Conservation (phyloP, 768 basidiomycete species). For the Boletus fagicola region DNA sequence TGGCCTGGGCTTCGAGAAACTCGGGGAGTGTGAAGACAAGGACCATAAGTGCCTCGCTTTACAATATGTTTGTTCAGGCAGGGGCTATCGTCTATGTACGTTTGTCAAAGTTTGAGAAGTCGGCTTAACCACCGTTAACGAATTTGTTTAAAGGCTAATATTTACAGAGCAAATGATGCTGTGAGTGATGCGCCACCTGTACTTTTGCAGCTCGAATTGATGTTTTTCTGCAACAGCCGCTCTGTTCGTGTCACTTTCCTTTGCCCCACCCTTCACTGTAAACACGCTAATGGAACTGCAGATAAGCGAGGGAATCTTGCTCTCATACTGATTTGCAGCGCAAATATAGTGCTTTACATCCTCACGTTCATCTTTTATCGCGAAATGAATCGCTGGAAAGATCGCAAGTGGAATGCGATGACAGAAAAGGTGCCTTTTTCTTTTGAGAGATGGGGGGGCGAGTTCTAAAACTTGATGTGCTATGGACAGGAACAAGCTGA, state of each 20-base stretch:
- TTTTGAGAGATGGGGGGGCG: too few species aligned
- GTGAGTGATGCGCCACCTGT: constrained; percentile 19
- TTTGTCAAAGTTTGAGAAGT: too few species aligned
- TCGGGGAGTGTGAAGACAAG: constrained; percentile 58
- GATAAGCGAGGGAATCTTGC: constrained; percentile 59
- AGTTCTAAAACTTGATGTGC: not conserved
- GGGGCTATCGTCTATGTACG: too few species aligned
- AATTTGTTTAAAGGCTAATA: constrained; percentile 40
- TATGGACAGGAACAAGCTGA: constrained; percentile 46
- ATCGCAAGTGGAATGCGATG: constrained; percentile 52
- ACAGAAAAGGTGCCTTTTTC: constrained; percentile 38
- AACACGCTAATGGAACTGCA: constrained; percentile 15
- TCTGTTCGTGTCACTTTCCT: not conserved
- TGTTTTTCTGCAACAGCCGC: not conserved
- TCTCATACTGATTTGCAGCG: constrained; percentile 51
- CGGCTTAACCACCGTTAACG: not conserved
- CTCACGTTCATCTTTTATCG: constrained; percentile 47
- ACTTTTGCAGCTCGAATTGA: not conserved
- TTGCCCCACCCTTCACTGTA: too few species aligned
- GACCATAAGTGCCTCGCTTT: constrained; percentile 27
- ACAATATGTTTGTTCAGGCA: too few species aligned
- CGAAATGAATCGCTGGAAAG: constrained; percentile 45
- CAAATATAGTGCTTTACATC: constrained; percentile 47
- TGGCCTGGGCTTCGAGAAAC: constrained; percentile 60
- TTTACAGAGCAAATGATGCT: constrained; percentile 54